These are phyloP conservation scores for Skeletonema costatum DNA, from an alignment of 108 stramenopile genomes.

Conservation along the genomic window DNA sequence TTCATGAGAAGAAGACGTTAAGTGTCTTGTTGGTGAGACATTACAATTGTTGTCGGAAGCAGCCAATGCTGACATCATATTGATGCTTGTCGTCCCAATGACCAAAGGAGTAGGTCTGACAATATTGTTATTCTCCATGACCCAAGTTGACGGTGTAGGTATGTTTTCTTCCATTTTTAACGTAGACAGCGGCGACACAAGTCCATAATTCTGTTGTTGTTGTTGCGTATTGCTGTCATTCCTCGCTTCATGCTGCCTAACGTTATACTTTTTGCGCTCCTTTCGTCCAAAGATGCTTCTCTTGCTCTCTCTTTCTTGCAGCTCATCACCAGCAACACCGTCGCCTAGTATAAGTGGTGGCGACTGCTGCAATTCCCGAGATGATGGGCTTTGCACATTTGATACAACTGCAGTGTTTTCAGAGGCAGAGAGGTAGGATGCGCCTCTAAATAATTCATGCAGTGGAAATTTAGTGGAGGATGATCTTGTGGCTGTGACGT, in stretches of 20 bases:
- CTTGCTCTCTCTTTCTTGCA: neutral
- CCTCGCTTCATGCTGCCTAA: neutral
- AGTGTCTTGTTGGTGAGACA: neutral
- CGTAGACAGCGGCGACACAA: neutral
- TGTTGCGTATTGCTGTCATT: neutral
- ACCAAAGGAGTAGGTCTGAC: neutral
- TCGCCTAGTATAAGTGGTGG: neutral
- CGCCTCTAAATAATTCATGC: neutral
- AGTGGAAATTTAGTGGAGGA: neutral
- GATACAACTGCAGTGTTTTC: neutral
- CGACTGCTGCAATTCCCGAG: neutral
- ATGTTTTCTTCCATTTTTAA: neutral
- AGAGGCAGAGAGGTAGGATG: neutral
- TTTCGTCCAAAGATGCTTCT: neutral
- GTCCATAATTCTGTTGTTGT: neutral
- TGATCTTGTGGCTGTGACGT: neutral
- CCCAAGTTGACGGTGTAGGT: neutral
- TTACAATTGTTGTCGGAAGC: neutral
- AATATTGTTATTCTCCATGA: neutral
- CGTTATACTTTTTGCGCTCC: conserved; percentile 3
- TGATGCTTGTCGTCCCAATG: too few species aligned
- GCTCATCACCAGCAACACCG: neutral
- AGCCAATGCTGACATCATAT: too few species aligned
- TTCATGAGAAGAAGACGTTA: neutral
- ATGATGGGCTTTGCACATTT: neutral